These are phyloP conservation scores for Blastobotrys robertii DNA, from an alignment of 805 yeast species.

Conservation along the genomic window DNA sequence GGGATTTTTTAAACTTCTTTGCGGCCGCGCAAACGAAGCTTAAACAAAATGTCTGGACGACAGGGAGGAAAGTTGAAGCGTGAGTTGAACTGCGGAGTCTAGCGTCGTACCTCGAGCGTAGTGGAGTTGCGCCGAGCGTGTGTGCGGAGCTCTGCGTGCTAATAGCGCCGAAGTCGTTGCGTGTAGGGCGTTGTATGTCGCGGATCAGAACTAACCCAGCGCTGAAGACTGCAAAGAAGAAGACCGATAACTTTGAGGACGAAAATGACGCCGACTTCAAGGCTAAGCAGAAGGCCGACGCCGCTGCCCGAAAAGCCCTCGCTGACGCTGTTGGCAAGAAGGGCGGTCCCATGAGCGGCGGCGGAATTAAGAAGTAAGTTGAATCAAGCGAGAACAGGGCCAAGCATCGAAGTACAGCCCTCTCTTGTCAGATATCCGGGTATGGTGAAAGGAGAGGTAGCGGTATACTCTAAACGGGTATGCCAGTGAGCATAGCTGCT, in stretches of 20 bases:
- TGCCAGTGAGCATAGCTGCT: too few relatives aligned
- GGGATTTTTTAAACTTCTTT: background rate
- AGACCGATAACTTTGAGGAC: slow-evolving; percentile 54
- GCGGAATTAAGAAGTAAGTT: slow-evolving; percentile 87
- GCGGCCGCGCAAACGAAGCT: background rate
- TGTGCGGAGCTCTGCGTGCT: too few relatives aligned
- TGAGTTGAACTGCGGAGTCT: slow-evolving; percentile 26
- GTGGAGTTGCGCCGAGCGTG: too few relatives aligned
- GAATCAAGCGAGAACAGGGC: too few relatives aligned
- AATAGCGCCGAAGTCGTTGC: too few relatives aligned
- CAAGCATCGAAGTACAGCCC: too few relatives aligned
- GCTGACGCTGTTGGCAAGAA: slow-evolving; percentile 66
- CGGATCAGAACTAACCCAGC: slow-evolving; percentile 32
- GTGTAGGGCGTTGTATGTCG: too few relatives aligned
- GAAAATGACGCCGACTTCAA: slow-evolving; percentile 87
- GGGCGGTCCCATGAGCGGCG: slow-evolving; percentile 88
- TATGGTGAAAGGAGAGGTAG: too few relatives aligned
- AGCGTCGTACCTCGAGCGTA: too few relatives aligned
- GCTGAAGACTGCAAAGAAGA: slow-evolving; percentile 75
- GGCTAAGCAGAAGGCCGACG: slow-evolving; percentile 91
- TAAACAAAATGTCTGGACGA: slow-evolving; percentile 70
- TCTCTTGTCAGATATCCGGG: too few relatives aligned
- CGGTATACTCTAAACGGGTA: too few relatives aligned
- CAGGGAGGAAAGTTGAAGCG: slow-evolving; percentile 97
- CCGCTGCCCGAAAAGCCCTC: slow-evolving; percentile 85